These are phyloP conservation scores for Nematodospora valgi DNA, from an alignment of 805 yeast species.

Conservation along the genomic window DNA sequence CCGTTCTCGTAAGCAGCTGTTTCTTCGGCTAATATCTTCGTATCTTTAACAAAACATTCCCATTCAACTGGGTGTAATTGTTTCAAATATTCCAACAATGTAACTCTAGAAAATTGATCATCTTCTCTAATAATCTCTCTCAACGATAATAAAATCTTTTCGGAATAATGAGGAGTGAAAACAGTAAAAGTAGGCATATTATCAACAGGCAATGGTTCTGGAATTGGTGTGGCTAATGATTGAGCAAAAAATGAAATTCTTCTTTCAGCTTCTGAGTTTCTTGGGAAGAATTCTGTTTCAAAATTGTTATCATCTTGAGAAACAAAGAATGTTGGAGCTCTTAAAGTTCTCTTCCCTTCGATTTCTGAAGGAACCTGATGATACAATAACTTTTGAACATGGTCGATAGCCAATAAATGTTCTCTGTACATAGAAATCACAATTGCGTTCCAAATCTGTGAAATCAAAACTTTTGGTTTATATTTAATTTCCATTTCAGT, in stretches of 20 bases:
- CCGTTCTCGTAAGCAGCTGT: constrained; percentile 54
- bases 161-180: constrained; percentile 82
- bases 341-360: constrained; percentile 96
- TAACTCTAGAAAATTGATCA: constrained; percentile 55
- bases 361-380: constrained; percentile 98
- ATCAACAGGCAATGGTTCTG: constrained; percentile 98
- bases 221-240: constrained; percentile 96
- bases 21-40: constrained; percentile 53
- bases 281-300: constrained; percentile 96
- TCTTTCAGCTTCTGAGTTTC: constrained; percentile 97
- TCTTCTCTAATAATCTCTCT: constrained; percentile 78
- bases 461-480: constrained; percentile 95
- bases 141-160: constrained; percentile 71
- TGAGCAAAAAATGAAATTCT: constrained; percentile 99
- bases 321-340: constrained; percentile 98
- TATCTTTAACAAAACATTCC: constrained; percentile 55
- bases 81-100: constrained; percentile 53
- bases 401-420: constrained; percentile 96
- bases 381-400: constrained; percentile 93
- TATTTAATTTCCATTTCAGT: constrained; percentile 99
- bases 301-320: constrained; percentile 95
- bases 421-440: constrained; percentile 99
- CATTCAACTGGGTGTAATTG: constrained; percentile 55
- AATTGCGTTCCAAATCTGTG: constrained; percentile 99
- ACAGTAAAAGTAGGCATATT: constrained; percentile 99